Base-by-base conservation (phyloP, 805 yeast genomes). In the Priceomyces castillae region DNA sequence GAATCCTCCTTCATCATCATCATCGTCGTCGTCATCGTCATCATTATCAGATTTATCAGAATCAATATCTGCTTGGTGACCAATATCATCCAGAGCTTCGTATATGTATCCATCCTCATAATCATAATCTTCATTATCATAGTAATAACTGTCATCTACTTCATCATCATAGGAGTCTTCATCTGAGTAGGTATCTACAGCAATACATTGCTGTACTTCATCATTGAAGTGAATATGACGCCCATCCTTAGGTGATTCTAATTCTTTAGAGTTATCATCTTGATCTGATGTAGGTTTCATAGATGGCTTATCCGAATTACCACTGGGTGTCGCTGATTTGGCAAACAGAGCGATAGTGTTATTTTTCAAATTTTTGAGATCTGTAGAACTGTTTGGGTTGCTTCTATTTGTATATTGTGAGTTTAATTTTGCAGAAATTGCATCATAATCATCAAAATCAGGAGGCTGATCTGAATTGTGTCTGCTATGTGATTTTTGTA, bases 141-240 rank as follows among this genome's bases (percentile, higher is more conserved):
- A 52, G 23, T 52, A 52, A 14, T 50, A 51, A 19, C 53, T 47
- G 37, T 53, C 57, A 40, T 59, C 56, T 35, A 57, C 58, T 34
- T 67, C 69, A n/a, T 69, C 72, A 34, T 67, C 72, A 36, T 61
- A 59, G 39, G 57, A 58, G 37, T 49, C 54, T 28, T 56, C 65
- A 34, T 58, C 61, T 30, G 56, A 51, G 37, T 47, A 57, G 10
- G 58, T 58, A 44, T 76, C 81, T 9, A 90, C 60, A 0, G 96
- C 90, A 48, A 87, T 82, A 64, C 99, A 94, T 64, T 94, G 99
- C 61, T 89, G 90, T 25, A 94, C 99, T 42, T 90, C 81, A 59
- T 89, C 95, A 61, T 85, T 94, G 67, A 94, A 94, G 64, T 90
- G 98, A 48, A 94, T 90, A 53, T 79, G 95, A 47, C 95, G 78